These are phyloP conservation scores for Coprinopsis marcescibilis DNA, from an alignment of 768 basidiomycete genomes.

Conservation along the genomic window DNA sequence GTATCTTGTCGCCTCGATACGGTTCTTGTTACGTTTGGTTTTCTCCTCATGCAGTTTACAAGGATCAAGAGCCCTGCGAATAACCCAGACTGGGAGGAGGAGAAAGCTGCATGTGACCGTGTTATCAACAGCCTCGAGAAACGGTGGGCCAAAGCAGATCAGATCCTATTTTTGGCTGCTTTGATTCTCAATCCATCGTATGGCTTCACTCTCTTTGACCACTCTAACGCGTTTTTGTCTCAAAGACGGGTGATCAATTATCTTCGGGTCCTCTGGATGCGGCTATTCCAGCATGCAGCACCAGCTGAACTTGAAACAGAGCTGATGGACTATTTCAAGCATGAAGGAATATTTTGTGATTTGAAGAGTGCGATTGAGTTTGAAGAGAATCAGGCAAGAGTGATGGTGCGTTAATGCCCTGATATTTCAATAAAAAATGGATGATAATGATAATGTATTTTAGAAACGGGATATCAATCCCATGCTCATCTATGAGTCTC, in stretches of 20 bases:
- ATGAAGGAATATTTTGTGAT: no score
- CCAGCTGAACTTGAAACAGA: no score
- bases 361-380: no score
- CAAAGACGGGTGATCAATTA: neutral
- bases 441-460: neutral
- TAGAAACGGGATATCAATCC: constrained; percentile 10
- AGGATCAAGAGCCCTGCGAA: neutral
- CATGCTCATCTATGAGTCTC: constrained; percentile 15
- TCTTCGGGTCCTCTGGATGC: constrained; percentile 2
- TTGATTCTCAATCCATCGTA: constrained; percentile 13
- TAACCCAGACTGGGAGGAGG: constrained; percentile 1
- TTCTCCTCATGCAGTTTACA: constrained; percentile 1
- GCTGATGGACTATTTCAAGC: no score
- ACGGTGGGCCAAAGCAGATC: constrained; percentile 15
- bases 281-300: constrained; percentile 1
- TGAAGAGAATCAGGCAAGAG: no score
- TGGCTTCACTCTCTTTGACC: neutral
- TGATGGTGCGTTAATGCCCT: neutral
- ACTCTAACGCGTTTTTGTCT: neutral
- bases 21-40: constrained; percentile 6
- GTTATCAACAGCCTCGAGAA: constrained; percentile 15
- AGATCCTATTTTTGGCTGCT: constrained; percentile 14
- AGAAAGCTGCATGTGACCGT: neutral
- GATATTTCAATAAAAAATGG: neutral
- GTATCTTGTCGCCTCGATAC: constrained; percentile 6